phyloP scores from a whole-genome alignment of 2,329 filamentous ascomycete genomes.

The Aspergillus spinulosporus region DNA sequence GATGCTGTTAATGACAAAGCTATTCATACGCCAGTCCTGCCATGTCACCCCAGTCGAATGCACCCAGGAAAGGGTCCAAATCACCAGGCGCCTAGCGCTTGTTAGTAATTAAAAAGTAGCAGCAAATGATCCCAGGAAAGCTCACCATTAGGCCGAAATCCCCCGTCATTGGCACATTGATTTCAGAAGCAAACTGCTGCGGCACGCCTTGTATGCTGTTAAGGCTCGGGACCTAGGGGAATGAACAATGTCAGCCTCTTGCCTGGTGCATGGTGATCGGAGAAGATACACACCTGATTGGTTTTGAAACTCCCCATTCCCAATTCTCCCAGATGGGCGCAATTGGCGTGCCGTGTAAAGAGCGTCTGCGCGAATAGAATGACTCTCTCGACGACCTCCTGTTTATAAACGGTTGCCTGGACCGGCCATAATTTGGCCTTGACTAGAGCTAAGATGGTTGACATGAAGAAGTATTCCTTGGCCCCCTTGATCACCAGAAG shows the following conservation, averaged over 20 bases:
- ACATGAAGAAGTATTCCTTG: slow-evolving; percentile 44
- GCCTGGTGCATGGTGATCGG: not conserved
- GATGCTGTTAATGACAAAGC: not conserved
- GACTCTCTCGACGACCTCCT: slow-evolving; percentile 39
- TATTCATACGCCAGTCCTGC: slow-evolving; percentile 30
- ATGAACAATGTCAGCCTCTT: not conserved
- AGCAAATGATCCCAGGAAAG: not conserved
- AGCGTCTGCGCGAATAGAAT: slow-evolving; percentile 38
- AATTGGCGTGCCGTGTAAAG: slow-evolving; percentile 36
- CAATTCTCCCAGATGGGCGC: slow-evolving; percentile 31
- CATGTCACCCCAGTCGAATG: slow-evolving; percentile 38
- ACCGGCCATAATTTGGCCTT: slow-evolving; percentile 37
- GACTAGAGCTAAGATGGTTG: slow-evolving; percentile 37
- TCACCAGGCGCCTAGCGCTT: slow-evolving; percentile 27
- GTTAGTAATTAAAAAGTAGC: slow-evolving; percentile 9
- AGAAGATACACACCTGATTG: slow-evolving; percentile 28
- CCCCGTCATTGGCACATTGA: slow-evolving; percentile 26
- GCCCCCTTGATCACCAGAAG: slow-evolving; percentile 39
- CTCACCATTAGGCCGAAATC: slow-evolving; percentile 30
- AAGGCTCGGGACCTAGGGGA: slow-evolving; percentile 22
- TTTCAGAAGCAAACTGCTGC: slow-evolving; percentile 25
- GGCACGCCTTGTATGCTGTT: slow-evolving; percentile 24
- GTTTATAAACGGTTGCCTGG: slow-evolving; percentile 36
- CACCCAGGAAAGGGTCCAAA: slow-evolving; percentile 37
- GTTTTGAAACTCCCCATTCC: slow-evolving; percentile 35